Percentiles rank a stretch among this genome's conserved stretches.
These are phyloP conservation scores for Nitzschia sp. DNA, from an alignment of 108 stramenopile genomes.

Conservation along the genomic window DNA sequence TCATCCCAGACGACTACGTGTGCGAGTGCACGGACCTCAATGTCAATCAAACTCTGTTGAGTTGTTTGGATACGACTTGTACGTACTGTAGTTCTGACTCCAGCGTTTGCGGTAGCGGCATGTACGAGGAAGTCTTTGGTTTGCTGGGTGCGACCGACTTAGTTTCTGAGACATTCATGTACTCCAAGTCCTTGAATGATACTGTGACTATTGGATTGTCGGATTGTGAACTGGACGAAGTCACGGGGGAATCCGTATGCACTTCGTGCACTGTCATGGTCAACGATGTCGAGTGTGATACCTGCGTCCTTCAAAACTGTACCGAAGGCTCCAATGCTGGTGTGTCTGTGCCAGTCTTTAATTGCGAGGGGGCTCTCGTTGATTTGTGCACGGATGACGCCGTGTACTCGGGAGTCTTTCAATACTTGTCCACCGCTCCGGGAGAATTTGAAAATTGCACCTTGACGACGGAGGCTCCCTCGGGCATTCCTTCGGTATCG, in stretches of 20 bases:
- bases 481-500: neutral
- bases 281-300: neutral
- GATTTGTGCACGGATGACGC: neutral
- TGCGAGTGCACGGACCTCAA: neutral
- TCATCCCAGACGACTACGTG: neutral
- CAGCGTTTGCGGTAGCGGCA: neutral
- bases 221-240: neutral
- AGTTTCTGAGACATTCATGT: neutral
- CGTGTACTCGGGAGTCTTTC: neutral
- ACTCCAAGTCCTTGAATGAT: neutral
- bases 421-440: neutral
- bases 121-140: neutral
- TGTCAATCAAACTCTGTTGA: neutral
- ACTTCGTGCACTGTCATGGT: neutral
- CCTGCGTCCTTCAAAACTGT: neutral
- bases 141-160: neutral
- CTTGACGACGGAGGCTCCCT: neutral
- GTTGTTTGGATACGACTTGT: neutral
- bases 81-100: slow-evolving; percentile 1
- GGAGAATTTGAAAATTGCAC: slow-evolving; percentile 4
- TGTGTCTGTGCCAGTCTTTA: neutral
- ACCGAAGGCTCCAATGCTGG: neutral
- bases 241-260: neutral
- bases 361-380: neutral
- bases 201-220: neutral